Evolutionary conservation across 2,329 filamentous ascomycete genomes (phyloP).

Genomic region (Calycina marina): DNA sequence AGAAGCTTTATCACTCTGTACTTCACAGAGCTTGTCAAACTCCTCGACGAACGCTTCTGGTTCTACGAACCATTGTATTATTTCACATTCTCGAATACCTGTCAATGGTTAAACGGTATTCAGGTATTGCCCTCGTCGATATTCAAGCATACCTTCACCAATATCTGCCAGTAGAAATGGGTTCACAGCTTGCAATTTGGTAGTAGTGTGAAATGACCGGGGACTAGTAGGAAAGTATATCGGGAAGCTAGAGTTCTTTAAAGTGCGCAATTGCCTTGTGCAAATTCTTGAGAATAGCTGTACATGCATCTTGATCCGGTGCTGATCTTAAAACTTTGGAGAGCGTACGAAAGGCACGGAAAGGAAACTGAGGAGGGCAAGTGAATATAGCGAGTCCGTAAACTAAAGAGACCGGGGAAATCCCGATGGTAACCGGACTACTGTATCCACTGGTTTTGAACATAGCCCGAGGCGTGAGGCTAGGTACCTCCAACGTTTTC

Average conservation of each 20-base stretch:
- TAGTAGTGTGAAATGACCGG: conserved; percentile 17
- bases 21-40: conserved; percentile 95
- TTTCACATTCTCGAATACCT: conserved; percentile 97
- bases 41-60: conserved; percentile 91
- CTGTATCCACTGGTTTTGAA: too few species aligned
- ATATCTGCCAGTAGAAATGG: conserved; percentile 76
- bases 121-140: background rate
- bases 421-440: too few species aligned
- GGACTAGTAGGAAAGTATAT: conserved; percentile 8
- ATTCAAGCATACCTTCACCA: conserved; percentile 49
- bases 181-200: conserved; percentile 40
- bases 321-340: too few species aligned
- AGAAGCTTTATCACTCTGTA: conserved; percentile 91
- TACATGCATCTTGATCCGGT: conserved; percentile 37
- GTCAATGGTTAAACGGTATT: conserved; percentile 7
- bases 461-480: too few species aligned
- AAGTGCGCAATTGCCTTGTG: conserved; percentile 35
- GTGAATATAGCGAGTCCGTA: too few species aligned
- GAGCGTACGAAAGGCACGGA: too few species aligned
- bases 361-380: too few species aligned
- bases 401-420: too few species aligned
- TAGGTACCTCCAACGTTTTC: too few species aligned
- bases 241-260: conserved; percentile 19
- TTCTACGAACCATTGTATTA: conserved; percentile 99
- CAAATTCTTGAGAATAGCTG: conserved; percentile 35